phyloP scores from a whole-genome alignment of 2,329 filamentous ascomycete genomes.

The Pseudogymnoascus sp. region DNA sequence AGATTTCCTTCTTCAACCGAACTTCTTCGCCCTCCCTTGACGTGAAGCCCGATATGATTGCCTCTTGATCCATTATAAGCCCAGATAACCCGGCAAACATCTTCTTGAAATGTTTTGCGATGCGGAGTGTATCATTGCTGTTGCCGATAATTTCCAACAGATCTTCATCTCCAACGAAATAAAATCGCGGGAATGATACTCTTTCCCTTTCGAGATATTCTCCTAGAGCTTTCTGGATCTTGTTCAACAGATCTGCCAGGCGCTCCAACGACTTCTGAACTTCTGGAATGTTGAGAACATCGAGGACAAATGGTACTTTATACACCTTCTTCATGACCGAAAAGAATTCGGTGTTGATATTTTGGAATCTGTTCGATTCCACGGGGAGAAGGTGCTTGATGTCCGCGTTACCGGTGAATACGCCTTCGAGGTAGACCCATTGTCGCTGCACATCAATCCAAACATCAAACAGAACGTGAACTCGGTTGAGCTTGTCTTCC shows the following conservation, averaged over 20 bases:
- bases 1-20: constrained; percentile 81
- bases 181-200: constrained; percentile 96
- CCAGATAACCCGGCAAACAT: constrained; percentile 98
- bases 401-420: constrained; percentile 97
- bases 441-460: constrained; percentile 99
- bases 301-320: constrained; percentile 89
- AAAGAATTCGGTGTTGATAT: constrained; percentile 98
- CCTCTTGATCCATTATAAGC: constrained; percentile 83
- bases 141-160: constrained; percentile 98
- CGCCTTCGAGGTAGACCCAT: constrained; percentile 98
- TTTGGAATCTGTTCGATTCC: constrained; percentile 94
- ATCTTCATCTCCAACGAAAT: constrained; percentile 98
- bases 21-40: constrained; percentile 94
- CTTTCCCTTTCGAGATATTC: constrained; percentile 98
- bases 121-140: constrained; percentile 91
- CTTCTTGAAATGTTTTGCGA: constrained; percentile 98
- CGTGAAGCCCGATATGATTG: constrained; percentile 81
- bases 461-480: constrained; percentile 96
- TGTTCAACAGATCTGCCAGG: constrained; percentile 92
- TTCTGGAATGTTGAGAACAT: constrained; percentile 90
- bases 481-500: constrained; percentile 96
- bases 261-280: constrained; percentile 94
- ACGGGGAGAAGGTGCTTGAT: constrained; percentile 97
- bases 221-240: constrained; percentile 97
- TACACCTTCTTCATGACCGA: constrained; percentile 99